Evolutionary conservation across 1,284 basidiomycete species (phyloP).

Genomic region (Puccinia brachypodii): DNA sequence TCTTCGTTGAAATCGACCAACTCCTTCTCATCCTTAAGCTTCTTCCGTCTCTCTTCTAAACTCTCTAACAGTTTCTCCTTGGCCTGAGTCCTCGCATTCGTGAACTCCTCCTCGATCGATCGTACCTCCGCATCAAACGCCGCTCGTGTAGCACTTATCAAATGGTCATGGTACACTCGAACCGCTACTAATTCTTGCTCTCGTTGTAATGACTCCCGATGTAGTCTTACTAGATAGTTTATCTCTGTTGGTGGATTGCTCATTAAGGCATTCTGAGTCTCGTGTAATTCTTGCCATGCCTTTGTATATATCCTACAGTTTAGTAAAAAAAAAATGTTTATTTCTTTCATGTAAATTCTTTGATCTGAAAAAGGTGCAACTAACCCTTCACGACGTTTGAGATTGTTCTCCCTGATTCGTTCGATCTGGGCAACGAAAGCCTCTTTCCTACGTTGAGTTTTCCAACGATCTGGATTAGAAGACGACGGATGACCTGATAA

Average conservation of each 20-base stretch:
- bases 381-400: slow-evolving; percentile 60
- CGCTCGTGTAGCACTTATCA: slow-evolving; percentile 53
- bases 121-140: slow-evolving; percentile 61
- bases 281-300: slow-evolving; percentile 51
- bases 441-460: slow-evolving; percentile 55
- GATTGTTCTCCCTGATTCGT: slow-evolving; percentile 60
- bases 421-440: slow-evolving; percentile 62
- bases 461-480: slow-evolving; percentile 18
- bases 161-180: slow-evolving; percentile 60
- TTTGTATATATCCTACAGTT: slow-evolving; percentile 49
- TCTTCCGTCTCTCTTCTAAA: slow-evolving; percentile 60
- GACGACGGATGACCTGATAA: background rate
- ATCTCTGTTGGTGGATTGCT: slow-evolving; percentile 58
- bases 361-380: slow-evolving; percentile 51
- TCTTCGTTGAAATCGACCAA: slow-evolving; percentile 47
- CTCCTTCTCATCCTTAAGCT: slow-evolving; percentile 62
- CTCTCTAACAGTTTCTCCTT: slow-evolving; percentile 59
- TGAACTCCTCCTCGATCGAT: slow-evolving; percentile 60
- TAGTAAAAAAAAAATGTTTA: slow-evolving; percentile 49
- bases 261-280: slow-evolving; percentile 51
- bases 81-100: slow-evolving; percentile 58
- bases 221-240: slow-evolving; percentile 60
- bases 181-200: slow-evolving; percentile 59
- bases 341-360: no score
- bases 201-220: slow-evolving; percentile 60